phyloP scores from a whole-genome alignment of 768 basidiomycete species.

The Pisolithus marmoratus region DNA sequence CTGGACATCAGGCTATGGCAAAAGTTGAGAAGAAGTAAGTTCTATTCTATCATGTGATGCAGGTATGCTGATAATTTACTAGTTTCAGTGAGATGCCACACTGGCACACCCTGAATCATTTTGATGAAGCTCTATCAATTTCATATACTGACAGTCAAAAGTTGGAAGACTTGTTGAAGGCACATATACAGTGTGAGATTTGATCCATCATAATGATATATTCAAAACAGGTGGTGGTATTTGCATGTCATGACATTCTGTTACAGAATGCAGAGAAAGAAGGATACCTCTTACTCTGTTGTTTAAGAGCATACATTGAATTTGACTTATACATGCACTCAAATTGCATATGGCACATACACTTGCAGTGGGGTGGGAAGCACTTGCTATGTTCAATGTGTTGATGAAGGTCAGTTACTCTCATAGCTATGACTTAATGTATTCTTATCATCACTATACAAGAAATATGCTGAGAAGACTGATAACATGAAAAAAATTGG shows the following conservation, averaged over 20 bases:
- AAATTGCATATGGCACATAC: no score
- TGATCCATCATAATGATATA: neutral
- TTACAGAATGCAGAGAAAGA: neutral
- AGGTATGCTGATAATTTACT: neutral
- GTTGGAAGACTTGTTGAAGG: constrained; percentile 25
- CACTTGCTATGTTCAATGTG: no score
- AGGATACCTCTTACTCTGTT: constrained; percentile 23
- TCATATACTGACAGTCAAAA: constrained; percentile 33
- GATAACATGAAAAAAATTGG: constrained; percentile 18
- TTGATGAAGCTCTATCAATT: constrained; percentile 12
- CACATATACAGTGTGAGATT: neutral
- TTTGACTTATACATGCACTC: constrained; percentile 18
- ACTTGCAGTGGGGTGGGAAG: no score
- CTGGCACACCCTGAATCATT: constrained; percentile 5
- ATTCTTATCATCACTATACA: neutral
- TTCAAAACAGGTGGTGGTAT: neutral
- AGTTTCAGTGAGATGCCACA: constrained; percentile 1
- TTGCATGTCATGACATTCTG: constrained; percentile 13
- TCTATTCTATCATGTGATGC: neutral
- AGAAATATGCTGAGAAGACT: neutral
- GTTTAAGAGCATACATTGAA: constrained; percentile 26
- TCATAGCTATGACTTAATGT: no score
- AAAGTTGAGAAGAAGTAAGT: neutral
- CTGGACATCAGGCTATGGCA: neutral
- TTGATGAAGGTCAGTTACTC: no score